A percentile compares a stretch with the other conserved stretches of the same genome.
These are phyloP conservation scores for Limonium bicolor DNA, from an alignment of 148 eudicot species.

Conservation along the genomic window DNA sequence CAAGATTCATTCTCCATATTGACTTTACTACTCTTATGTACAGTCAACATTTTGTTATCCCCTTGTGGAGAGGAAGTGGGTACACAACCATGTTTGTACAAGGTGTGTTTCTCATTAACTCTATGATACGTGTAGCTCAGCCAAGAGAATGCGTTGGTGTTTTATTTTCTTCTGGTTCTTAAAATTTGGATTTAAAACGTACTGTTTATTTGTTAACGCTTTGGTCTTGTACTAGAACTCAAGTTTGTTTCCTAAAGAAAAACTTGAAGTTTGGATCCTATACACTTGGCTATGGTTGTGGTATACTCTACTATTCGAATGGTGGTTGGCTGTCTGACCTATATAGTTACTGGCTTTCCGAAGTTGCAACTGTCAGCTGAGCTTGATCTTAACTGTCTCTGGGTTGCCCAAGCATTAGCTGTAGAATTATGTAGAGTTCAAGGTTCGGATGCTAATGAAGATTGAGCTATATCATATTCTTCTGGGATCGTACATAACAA, in stretches of 20 bases:
- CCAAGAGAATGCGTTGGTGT: background rate
- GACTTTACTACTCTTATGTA: slow-evolving; percentile 8
- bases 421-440: too few relatives aligned
- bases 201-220: background rate
- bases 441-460: too few relatives aligned
- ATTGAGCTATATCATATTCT: too few relatives aligned
- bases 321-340: too few relatives aligned
- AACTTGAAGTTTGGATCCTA: background rate
- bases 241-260: background rate
- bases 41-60: slow-evolving; percentile 78
- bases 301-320: too few relatives aligned
- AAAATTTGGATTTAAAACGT: too few relatives aligned
- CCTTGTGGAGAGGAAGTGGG: slow-evolving; percentile 91
- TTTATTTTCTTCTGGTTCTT: background rate
- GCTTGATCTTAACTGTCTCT: too few relatives aligned
- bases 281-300: background rate
- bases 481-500: too few relatives aligned
- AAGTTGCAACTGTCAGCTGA: too few relatives aligned
- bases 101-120: slow-evolving; percentile 33
- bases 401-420: too few relatives aligned
- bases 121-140: background rate
- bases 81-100: slow-evolving; percentile 89
- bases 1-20: background rate
- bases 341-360: too few relatives aligned
- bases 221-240: background rate